Base-by-base conservation (phyloP, 805 yeast species). In the Komagataella pseudopastoris region DNA sequence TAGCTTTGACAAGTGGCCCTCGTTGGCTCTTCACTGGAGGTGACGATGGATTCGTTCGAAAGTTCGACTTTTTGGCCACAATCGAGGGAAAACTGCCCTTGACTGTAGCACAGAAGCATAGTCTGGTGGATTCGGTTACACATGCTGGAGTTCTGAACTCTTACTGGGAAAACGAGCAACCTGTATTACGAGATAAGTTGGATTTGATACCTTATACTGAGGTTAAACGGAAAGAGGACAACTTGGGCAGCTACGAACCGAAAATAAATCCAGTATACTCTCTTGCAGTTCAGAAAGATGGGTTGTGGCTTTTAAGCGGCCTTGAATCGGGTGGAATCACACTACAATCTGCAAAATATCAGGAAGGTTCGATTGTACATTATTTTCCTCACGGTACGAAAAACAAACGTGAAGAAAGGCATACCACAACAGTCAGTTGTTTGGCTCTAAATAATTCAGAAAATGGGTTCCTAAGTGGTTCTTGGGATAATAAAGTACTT, bases 91-190 rank as follows among this genome's bases (percentile, higher is more conserved):
- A 85, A 57, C 71, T 84, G 6, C 91, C 93, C 4, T 70, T 93
- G 50, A 91, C 98, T 0, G 86, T 89, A 54, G 88, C 96, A 2
- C 99, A 93, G 64, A 80, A 80, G 60, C 98, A 93, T 64, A 85
- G 87, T 49, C 71, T 89, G 49, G 88, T 88, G 22, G 99, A 93
- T 63, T 78, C 93, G 1, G 78, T 93, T 36, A 76, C 85, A 6
- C 83, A 85, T 60, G 93, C 89, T 0, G 99, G 98, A 6, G 83
- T 88, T 4, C 67, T 90, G 4, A 62, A 76, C 14, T 83, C 93
- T 0, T 91, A 88, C 68, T 93, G 97, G 96, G 98, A 91, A 61
- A 93, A 93, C 65, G 98, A 93, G 67, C 87, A 89, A 59, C 97
- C 98, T 0, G 70, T 79, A 52, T 66, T 72, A 36, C 70, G 70